These are phyloP conservation scores for Cucurbita ficifolia DNA, from an alignment of 306 rosid genomes.

Conservation along the genomic window DNA sequence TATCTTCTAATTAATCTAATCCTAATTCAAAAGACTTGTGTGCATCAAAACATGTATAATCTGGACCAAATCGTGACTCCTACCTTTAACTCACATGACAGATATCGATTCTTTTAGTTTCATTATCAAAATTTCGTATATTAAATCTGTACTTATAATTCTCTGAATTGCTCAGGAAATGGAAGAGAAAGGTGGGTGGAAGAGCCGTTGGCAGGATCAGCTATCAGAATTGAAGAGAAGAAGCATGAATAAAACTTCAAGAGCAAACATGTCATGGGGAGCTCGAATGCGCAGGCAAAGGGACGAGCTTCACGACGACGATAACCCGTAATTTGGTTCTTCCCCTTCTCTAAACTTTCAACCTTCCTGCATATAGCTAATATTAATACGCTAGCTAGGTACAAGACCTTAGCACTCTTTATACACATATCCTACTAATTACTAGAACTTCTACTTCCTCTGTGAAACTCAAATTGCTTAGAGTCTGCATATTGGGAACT, in stretches of 20 bases:
- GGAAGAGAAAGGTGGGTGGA: slow-evolving; percentile 45
- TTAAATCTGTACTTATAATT: not conserved
- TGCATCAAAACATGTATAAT: not conserved
- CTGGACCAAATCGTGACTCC: not conserved
- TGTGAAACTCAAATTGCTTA: not conserved
- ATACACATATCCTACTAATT: not conserved
- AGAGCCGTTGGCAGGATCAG: slow-evolving; percentile 46
- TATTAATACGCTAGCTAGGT: not conserved
- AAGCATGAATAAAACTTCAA: slow-evolving; percentile 29
- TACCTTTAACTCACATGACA: not conserved
- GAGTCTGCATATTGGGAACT: not conserved
- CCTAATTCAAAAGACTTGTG: not conserved
- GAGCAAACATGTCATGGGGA: slow-evolving; percentile 56
- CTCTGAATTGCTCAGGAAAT: slow-evolving; percentile 23
- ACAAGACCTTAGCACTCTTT: not conserved
- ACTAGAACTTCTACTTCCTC: not conserved
- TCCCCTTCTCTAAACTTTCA: not conserved
- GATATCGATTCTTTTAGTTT: not conserved
- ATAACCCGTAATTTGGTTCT: not conserved
- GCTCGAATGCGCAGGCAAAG: slow-evolving; percentile 57
- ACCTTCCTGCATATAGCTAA: not conserved
- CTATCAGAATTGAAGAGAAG: slow-evolving; percentile 46
- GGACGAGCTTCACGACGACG: not conserved
- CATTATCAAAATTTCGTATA: not conserved
- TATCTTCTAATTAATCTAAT: not conserved